Evolutionary conservation across 202 grass and related monocot genomes (phyloP).

Genomic region (Hordeum pubiflorum): DNA sequence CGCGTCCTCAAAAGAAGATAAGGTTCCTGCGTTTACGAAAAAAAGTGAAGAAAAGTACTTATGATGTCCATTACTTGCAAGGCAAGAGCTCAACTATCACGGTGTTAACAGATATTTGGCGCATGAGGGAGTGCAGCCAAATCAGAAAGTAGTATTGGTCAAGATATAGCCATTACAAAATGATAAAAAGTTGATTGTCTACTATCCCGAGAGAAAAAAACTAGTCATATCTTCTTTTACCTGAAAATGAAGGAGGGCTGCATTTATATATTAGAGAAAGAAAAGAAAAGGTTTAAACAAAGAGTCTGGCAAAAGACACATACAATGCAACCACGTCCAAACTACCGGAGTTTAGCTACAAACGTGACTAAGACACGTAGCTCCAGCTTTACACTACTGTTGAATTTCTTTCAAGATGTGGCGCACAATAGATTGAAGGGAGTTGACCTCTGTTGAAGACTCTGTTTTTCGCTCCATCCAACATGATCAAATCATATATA

Average conservation of each 20-base stretch:
- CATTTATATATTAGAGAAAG: background rate
- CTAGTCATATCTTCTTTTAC: background rate
- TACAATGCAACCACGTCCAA: background rate
- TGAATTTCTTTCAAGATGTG: too few species aligned
- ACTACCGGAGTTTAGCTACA: too few species aligned
- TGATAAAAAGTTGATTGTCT: too few species aligned
- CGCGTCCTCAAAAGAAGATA: too few species aligned
- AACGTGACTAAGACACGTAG: too few species aligned
- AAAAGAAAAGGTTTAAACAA: background rate
- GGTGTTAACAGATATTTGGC: too few species aligned
- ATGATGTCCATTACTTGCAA: too few species aligned
- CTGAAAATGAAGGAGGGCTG: background rate
- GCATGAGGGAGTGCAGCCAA: too few species aligned
- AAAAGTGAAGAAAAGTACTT: too few species aligned
- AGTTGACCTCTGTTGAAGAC: background rate
- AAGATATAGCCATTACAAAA: background rate
- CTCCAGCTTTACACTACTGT: too few species aligned
- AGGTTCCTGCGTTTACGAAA: too few species aligned
- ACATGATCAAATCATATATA: background rate
- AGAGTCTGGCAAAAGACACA: background rate
- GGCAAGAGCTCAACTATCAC: too few species aligned
- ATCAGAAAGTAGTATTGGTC: background rate
- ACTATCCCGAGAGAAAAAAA: background rate
- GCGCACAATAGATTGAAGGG: background rate
- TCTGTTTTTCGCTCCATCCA: background rate